Percentiles rank a stretch among this genome's conserved stretches.
Evolutionary conservation across 257 asterid species (phyloP).

Genomic region (Solanum piurae): DNA sequence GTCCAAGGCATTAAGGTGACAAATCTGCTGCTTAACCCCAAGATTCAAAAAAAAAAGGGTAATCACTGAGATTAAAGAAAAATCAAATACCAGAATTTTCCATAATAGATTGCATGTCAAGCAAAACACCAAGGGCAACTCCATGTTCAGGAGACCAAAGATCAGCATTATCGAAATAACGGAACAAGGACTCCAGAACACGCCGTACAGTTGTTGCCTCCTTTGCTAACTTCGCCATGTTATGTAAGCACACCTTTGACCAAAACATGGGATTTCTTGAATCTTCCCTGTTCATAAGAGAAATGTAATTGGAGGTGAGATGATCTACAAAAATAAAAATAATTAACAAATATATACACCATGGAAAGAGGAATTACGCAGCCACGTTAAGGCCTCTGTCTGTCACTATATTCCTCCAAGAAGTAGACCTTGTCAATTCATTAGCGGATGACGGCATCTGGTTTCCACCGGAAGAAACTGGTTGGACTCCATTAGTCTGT

Average conservation of each 20-base stretch:
- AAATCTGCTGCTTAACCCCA: constrained; percentile 1
- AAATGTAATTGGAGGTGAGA: constrained; percentile 13
- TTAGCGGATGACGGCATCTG: constrained; percentile 21
- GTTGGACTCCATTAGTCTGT: constrained; percentile 13
- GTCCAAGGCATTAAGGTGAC: constrained; percentile 2
- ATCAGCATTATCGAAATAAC: constrained; percentile 52
- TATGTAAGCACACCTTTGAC: constrained; percentile 69
- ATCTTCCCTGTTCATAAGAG: constrained; percentile 47
- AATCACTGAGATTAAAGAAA: neutral
- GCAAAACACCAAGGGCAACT: constrained; percentile 51
- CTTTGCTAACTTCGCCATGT: constrained; percentile 65
- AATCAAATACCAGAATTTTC: constrained; percentile 43
- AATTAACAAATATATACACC: constrained; percentile 1
- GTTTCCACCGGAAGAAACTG: constrained; percentile 22
- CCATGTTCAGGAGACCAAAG: constrained; percentile 65
- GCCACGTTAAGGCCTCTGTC: constrained; percentile 42
- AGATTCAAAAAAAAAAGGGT: neutral
- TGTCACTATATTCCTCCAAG: constrained; percentile 56
- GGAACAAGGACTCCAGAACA: constrained; percentile 62
- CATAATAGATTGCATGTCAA: constrained; percentile 60
- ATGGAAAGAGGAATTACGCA: constrained; percentile 30
- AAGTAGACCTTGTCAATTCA: constrained; percentile 45
- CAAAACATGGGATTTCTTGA: constrained; percentile 50
- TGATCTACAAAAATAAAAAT: constrained; percentile 6
- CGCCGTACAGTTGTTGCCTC: constrained; percentile 71